Evolutionary conservation across 495 filamentous ascomycete genomes (phyloP), one percentile per base, ranked within the genome.

Genomic region (Lentithecium fluviatile): DNA sequence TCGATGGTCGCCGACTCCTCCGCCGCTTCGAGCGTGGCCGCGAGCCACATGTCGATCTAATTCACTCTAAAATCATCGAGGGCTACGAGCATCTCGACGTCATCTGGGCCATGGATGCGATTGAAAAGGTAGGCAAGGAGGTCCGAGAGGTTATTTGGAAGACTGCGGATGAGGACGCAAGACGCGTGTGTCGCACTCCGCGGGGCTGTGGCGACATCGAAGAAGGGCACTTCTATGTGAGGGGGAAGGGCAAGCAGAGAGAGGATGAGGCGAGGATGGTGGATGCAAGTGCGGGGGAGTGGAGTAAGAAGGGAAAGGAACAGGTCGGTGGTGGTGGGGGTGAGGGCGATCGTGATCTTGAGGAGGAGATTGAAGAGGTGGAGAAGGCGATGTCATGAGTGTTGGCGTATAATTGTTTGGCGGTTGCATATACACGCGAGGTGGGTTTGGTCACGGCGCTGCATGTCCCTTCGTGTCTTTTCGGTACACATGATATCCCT

Each of bases 61-160:
- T 96, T 37, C 88, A 96, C 73, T 78, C 79, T 20, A 93, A 89
- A 71, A 75, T 95, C 21, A 88, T 98, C 25, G 84, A 91, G 1
- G 93, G 88, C 52, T 67, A 97, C 72, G 92, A 96, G 74, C 93
- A 98, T 71, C 78, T 98, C 24, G 93, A 98, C 75, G 91, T 97
- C 4, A 81, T 98, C 24, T 98, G 93, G 93, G 93, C 93, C 0
- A 90, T 98, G 77, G 91, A 97, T 71, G 81, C 83, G 0, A 82
- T 90, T 20, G 89, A 95, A 50, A 82, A 92, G 72, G 88, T 97
- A 6, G 92, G 90, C 3, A 80, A 76, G 58, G 94, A 96, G 75
- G 77, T 98, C 0, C 78, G 82, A 29, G 86, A 94, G 69, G 86
- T 95, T 25, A 69, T 98, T 40, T 96, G 93, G 93, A 85, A 82